These are phyloP conservation scores for Fusarium dimerum DNA, from an alignment of 2,329 filamentous ascomycete species.

Conservation along the genomic window DNA sequence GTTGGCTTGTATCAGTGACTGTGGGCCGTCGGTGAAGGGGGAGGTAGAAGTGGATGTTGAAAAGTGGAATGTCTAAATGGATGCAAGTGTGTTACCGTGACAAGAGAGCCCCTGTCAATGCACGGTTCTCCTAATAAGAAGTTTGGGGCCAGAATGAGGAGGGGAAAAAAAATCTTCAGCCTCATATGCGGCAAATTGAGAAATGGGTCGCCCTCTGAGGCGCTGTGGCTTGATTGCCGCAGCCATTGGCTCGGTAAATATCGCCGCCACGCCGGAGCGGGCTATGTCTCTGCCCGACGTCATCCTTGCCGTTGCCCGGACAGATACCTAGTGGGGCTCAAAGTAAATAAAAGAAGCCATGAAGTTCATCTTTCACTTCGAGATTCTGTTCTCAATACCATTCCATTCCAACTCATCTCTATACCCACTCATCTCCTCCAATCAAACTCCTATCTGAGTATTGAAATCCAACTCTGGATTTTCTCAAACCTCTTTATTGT, in stretches of 20 bases:
- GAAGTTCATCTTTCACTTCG: conserved; percentile 13
- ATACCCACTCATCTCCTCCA: conserved; percentile 17
- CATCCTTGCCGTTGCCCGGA: conserved; percentile 37
- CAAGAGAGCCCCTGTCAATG: background rate
- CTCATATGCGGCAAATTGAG: conserved; percentile 12
- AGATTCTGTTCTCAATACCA: conserved; percentile 28
- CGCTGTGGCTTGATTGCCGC: background rate
- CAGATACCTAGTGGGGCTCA: conserved; percentile 36
- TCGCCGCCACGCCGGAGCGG: conserved; percentile 21
- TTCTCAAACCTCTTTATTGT: conserved; percentile 23
- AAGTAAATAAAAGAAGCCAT: conserved; percentile 49
- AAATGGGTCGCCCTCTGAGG: conserved; percentile 10
- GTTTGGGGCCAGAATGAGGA: background rate
- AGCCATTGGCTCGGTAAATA: conserved; percentile 18
- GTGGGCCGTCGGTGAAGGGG: conserved; percentile 20
- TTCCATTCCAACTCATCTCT: conserved; percentile 29
- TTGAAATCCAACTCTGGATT: conserved; percentile 20
- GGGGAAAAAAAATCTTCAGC: conserved; percentile 10
- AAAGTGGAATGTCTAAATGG: conserved; percentile 13
- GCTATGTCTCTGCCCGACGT: conserved; percentile 18
- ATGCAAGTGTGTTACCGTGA: background rate
- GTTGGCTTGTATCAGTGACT: conserved; percentile 5
- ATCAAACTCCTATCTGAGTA: conserved; percentile 4
- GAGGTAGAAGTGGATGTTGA: conserved; percentile 12
- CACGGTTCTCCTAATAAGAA: background rate